Percentiles rank a stretch among this genome's conserved stretches.
These are phyloP conservation scores for Aspergillus brasiliensis DNA, from an alignment of 2,329 filamentous ascomycete species.

Conservation along the genomic window DNA sequence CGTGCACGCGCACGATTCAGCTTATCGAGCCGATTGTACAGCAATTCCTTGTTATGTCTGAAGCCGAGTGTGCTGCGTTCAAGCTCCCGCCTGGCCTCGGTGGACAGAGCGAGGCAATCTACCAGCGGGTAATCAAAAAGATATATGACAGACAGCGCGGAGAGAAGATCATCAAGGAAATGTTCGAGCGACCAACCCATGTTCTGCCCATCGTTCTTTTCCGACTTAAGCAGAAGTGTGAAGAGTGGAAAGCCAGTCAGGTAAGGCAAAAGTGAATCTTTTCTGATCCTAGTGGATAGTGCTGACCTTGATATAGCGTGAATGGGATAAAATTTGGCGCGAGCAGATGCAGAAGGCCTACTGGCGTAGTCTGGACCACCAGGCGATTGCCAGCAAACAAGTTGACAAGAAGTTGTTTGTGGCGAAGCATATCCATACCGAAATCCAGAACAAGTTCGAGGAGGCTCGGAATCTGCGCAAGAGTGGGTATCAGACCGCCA, in stretches of 20 bases:
- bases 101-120: slow-evolving; percentile 93
- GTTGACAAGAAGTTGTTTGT: slow-evolving; percentile 90
- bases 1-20: slow-evolving; percentile 91
- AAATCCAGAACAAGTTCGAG: slow-evolving; percentile 90
- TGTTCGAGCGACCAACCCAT: slow-evolving; percentile 80
- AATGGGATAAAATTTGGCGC: slow-evolving; percentile 99
- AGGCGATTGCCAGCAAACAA: slow-evolving; percentile 85
- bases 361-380: slow-evolving; percentile 94
- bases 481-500: slow-evolving; percentile 61
- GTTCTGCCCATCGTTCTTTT: slow-evolving; percentile 88
- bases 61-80: slow-evolving; percentile 72
- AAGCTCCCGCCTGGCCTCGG: slow-evolving; percentile 80
- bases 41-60: slow-evolving; percentile 78
- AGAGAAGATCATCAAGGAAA: slow-evolving; percentile 79
- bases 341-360: slow-evolving; percentile 93
- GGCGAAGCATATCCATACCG: slow-evolving; percentile 83
- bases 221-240: slow-evolving; percentile 90
- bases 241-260: slow-evolving; percentile 95
- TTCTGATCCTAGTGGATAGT: neutral
- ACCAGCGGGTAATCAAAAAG: slow-evolving; percentile 96
- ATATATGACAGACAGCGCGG: slow-evolving; percentile 87
- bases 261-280: slow-evolving; percentile 31
- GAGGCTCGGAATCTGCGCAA: slow-evolving; percentile 77
- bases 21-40: slow-evolving; percentile 92
- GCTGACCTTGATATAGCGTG: slow-evolving; percentile 58